Evolutionary conservation across 164 flowering plant genomes (phyloP).

Genomic region (Tetrastigma voinierianum): DNA sequence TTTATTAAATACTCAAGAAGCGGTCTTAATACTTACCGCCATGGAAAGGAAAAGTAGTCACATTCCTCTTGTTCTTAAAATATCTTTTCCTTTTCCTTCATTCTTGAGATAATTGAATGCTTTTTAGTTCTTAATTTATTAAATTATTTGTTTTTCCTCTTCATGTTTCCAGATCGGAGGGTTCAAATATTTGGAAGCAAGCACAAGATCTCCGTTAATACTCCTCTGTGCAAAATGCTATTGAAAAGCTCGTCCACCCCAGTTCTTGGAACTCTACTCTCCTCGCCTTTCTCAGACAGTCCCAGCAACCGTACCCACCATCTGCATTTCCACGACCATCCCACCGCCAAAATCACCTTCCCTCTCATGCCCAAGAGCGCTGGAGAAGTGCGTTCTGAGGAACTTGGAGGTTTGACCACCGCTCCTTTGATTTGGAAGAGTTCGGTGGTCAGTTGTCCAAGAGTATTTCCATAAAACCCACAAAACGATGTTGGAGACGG

Average conservation of each 20-base stretch:
- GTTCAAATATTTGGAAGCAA: not conserved
- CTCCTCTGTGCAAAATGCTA: constrained; percentile 2
- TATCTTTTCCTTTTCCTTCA: too few species aligned
- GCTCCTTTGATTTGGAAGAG: constrained; percentile 1
- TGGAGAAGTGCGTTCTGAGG: constrained; percentile 12
- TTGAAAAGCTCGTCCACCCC: constrained; percentile 11
- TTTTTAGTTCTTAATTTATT: not conserved
- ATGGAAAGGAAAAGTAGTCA: too few species aligned
- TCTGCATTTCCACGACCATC: not conserved
- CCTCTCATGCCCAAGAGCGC: not conserved
- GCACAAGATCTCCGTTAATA: not conserved
- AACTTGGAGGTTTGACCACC: constrained; percentile 2
- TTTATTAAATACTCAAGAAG: too few species aligned
- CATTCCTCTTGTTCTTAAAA: too few species aligned
- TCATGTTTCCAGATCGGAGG: not conserved
- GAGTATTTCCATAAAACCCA: not conserved
- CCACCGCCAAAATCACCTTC: not conserved
- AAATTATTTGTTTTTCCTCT: not conserved
- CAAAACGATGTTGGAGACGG: constrained; percentile 16
- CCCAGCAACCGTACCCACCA: too few species aligned
- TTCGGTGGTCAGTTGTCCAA: not conserved
- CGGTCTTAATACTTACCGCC: too few species aligned
- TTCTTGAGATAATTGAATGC: not conserved
- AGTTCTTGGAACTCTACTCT: not conserved
- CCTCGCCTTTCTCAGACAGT: constrained; percentile 1